Conservation (phyloP, 495 filamentous ascomycete genomes). For the Xylaria grammica region DNA sequence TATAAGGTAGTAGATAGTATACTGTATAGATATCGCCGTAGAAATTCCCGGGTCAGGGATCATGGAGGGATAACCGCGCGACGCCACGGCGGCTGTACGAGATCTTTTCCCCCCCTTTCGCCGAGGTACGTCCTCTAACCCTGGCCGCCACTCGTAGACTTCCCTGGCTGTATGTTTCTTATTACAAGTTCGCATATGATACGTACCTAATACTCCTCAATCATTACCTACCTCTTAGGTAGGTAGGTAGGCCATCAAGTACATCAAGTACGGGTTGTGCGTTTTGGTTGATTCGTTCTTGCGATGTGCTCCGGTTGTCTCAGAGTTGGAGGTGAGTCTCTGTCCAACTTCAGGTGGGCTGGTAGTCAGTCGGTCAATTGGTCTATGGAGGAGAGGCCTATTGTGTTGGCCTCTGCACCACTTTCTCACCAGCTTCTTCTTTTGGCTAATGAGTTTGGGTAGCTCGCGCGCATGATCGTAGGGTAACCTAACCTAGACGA, state of each 20-base stretch:
- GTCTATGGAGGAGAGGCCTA: no score
- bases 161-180: background rate
- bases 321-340: background rate
- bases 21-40: no score
- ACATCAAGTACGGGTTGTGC: background rate
- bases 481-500: no score
- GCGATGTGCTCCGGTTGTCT: background rate
- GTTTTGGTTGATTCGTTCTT: background rate
- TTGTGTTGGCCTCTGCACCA: background rate
- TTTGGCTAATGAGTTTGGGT: background rate
- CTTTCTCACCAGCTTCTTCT: background rate
- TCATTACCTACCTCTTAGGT: no score
- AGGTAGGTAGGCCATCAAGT: background rate
- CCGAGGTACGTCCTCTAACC: constrained; percentile 7
- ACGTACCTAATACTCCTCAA: no score
- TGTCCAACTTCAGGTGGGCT: constrained; percentile 1
- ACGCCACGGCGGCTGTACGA: background rate
- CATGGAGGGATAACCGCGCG: no score
- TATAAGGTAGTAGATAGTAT: no score
- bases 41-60: no score
- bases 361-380: background rate
- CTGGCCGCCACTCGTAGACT: constrained; percentile 1
- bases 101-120: background rate
- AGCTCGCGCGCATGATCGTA: background rate
- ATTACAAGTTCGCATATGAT: background rate